Conservation (phyloP, 1,284 basidiomycete species). For the Ceratobasidium theobromae region DNA sequence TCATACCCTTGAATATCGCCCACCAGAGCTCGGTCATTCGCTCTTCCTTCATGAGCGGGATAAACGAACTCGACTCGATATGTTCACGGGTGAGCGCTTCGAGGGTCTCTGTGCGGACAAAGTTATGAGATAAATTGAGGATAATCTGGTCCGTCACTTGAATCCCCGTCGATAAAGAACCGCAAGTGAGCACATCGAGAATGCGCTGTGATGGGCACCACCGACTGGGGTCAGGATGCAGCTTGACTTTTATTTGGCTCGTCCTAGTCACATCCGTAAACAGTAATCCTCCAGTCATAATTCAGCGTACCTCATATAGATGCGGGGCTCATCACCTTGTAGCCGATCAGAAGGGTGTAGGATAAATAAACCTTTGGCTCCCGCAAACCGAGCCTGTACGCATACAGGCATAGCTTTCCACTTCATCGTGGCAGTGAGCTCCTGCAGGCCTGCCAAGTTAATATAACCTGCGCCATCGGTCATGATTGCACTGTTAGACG, state of each 20-base stretch:
- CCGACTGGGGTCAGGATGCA: slow-evolving; percentile 26
- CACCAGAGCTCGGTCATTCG: not conserved
- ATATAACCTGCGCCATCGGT: slow-evolving; percentile 36
- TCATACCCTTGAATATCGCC: not conserved
- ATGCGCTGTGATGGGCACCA: slow-evolving; percentile 31
- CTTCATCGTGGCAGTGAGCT: slow-evolving; percentile 19
- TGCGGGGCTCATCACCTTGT: not conserved
- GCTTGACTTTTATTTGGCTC: slow-evolving; percentile 34
- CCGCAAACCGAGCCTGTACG: slow-evolving; percentile 34
- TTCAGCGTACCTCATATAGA: slow-evolving; percentile 16
- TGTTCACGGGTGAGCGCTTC: not conserved
- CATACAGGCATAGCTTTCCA: slow-evolving; percentile 21
- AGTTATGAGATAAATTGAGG: slow-evolving; percentile 35
- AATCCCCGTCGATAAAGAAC: not conserved
- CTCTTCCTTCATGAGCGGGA: slow-evolving; percentile 2
- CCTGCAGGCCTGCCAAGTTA: slow-evolving; percentile 21
- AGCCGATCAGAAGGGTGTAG: slow-evolving; percentile 26
- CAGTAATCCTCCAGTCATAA: not conserved
- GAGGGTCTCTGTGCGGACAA: not conserved
- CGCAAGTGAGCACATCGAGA: slow-evolving; percentile 28
- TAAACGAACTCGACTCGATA: not conserved
- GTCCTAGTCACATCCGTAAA: slow-evolving; percentile 8
- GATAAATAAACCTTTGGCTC: slow-evolving; percentile 34
- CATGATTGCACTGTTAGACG: slow-evolving; percentile 31
- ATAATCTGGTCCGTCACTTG: slow-evolving; percentile 31